Conservation (phyloP, 495 filamentous ascomycete species). For the Trichoderma virens region DNA sequence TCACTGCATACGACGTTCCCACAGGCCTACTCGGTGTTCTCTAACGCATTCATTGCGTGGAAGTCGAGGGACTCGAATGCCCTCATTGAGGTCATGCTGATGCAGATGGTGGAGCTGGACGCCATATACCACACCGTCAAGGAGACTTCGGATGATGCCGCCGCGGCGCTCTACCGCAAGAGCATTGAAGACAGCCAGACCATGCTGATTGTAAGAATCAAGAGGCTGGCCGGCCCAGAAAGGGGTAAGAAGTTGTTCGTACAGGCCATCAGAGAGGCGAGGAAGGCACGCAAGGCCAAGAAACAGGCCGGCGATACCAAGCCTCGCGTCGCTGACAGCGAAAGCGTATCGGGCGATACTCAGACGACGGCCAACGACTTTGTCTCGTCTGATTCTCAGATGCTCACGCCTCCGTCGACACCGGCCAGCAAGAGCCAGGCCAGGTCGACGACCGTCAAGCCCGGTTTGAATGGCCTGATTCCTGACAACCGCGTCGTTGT, state of each 20-base stretch:
- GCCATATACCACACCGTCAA: slow-evolving; percentile 96
- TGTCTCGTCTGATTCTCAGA: slow-evolving; percentile 19
- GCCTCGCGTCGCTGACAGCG: slow-evolving; percentile 49
- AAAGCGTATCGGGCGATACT: slow-evolving; percentile 19
- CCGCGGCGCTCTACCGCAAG: slow-evolving; percentile 81
- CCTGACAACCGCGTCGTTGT: slow-evolving; percentile 80
- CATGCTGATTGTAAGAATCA: slow-evolving; percentile 78
- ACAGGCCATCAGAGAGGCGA: slow-evolving; percentile 72
- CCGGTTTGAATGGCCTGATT: slow-evolving; percentile 46
- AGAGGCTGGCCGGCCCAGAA: slow-evolving; percentile 79
- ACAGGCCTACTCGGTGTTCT: slow-evolving; percentile 71
- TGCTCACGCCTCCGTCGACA: slow-evolving; percentile 36
- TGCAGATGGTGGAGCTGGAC: slow-evolving; percentile 91
- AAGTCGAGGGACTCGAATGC: slow-evolving; percentile 86
- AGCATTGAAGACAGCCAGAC: slow-evolving; percentile 93
- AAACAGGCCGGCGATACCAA: slow-evolving; percentile 67
- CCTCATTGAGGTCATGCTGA: slow-evolving; percentile 87
- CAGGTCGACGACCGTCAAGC: slow-evolving; percentile 20
- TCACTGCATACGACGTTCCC: slow-evolving; percentile 53
- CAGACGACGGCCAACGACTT: slow-evolving; percentile 25
- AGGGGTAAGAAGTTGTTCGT: slow-evolving; percentile 73
- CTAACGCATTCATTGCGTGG: slow-evolving; percentile 91
- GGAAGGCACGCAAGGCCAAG: slow-evolving; percentile 49
- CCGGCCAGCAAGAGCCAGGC: slow-evolving; percentile 23
- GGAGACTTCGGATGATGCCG: slow-evolving; percentile 74